phyloP scores from a whole-genome alignment of 768 basidiomycete species.

The Lentinula guzmanii region DNA sequence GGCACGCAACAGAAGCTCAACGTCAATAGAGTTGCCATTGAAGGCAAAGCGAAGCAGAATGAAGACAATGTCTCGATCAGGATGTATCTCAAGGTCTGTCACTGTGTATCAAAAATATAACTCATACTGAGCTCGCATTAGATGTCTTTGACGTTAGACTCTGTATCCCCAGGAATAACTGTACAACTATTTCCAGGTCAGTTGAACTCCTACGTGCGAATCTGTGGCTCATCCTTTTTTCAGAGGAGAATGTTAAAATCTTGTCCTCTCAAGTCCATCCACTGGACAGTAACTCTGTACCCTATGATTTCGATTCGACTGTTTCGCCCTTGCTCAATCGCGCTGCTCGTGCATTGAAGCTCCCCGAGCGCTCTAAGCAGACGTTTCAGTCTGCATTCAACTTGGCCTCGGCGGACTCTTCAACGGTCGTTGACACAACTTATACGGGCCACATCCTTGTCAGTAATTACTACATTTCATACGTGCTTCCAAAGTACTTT shows the following conservation, averaged over 20 bases:
- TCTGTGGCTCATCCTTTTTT: not conserved
- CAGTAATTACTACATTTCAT: constrained; percentile 71
- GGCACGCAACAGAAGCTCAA: constrained; percentile 47
- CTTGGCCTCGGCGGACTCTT: constrained; percentile 23
- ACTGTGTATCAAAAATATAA: not conserved
- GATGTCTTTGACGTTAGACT: constrained; percentile 67
- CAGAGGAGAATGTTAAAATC: constrained; percentile 80
- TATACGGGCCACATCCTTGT: constrained; percentile 75
- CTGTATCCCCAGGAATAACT: constrained; percentile 57
- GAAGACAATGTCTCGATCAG: constrained; percentile 62
- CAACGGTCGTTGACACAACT: constrained; percentile 51
- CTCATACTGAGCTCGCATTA: constrained; percentile 16
- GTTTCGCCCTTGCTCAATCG: constrained; percentile 59
- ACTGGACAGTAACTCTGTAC: constrained; percentile 60
- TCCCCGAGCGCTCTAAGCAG: constrained; percentile 54
- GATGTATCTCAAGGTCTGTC: constrained; percentile 70
- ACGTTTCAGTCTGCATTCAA: constrained; percentile 57
- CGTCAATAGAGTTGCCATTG: constrained; percentile 66
- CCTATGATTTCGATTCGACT: constrained; percentile 68
- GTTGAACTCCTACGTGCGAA: constrained; percentile 10
- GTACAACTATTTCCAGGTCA: constrained; percentile 70
- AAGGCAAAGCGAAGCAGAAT: constrained; percentile 64
- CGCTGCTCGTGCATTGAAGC: constrained; percentile 63
- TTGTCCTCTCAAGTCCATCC: constrained; percentile 72
- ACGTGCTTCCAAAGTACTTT: constrained; percentile 68